These are phyloP conservation scores for Aspergillus asperescens DNA, from an alignment of 495 filamentous ascomycete genomes.

Conservation along the genomic window DNA sequence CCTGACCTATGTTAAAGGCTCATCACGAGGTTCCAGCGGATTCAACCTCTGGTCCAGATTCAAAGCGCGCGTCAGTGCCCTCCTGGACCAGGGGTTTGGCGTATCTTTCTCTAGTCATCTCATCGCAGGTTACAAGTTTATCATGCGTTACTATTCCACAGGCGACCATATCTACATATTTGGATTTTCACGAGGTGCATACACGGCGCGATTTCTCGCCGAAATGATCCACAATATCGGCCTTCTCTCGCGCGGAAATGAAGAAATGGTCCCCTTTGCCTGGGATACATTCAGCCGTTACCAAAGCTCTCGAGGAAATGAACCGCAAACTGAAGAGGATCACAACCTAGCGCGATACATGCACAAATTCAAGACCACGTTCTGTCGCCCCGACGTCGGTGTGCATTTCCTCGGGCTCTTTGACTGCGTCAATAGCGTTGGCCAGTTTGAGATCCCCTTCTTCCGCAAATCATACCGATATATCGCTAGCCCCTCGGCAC, in stretches of 20 bases:
- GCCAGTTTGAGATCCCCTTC: slow-evolving; percentile 27
- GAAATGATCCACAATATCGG: slow-evolving; percentile 82
- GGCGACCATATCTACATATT: slow-evolving; percentile 75
- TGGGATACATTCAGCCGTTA: slow-evolving; percentile 47
- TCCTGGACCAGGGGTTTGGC: slow-evolving; percentile 50
- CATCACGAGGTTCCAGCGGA: slow-evolving; percentile 1
- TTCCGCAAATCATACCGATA: slow-evolving; percentile 9
- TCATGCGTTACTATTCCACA: slow-evolving; percentile 78
- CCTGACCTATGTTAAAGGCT: slow-evolving; percentile 13
- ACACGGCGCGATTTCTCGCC: slow-evolving; percentile 73
- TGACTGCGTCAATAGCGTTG: slow-evolving; percentile 42
- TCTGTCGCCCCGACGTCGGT: slow-evolving; percentile 31
- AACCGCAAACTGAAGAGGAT: slow-evolving; percentile 15
- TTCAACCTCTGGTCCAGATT: background rate
- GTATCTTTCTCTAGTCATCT: slow-evolving; percentile 71
- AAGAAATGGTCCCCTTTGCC: slow-evolving; percentile 73
- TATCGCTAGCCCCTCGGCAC: slow-evolving; percentile 39
- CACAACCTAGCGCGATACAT: slow-evolving; percentile 27
- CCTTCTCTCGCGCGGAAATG: slow-evolving; percentile 68
- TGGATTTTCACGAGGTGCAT: slow-evolving; percentile 76
- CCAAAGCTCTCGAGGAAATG: slow-evolving; percentile 5
- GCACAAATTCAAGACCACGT: slow-evolving; percentile 36
- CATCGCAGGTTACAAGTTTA: slow-evolving; percentile 74
- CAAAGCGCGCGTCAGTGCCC: slow-evolving; percentile 4
- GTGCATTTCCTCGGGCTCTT: slow-evolving; percentile 41